Evolutionary conservation across 257 asterid genomes (phyloP).

Genomic region (Capsicum baccatum): DNA sequence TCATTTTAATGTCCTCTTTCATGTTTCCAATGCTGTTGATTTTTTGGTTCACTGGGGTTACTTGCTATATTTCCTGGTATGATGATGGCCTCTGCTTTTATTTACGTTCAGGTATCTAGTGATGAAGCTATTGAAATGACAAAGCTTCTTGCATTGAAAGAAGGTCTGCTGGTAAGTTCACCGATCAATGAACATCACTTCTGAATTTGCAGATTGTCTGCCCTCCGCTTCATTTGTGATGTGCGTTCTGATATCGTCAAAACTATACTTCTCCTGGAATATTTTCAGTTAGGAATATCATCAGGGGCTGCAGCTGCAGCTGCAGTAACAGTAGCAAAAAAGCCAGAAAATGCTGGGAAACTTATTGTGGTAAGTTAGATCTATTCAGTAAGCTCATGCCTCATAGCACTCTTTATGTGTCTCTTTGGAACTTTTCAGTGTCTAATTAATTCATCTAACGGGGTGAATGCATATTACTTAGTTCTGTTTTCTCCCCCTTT

Average conservation of each 20-base stretch:
- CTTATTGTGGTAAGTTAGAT: constrained; percentile 56
- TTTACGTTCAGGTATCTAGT: constrained; percentile 49
- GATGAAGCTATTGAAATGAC: constrained; percentile 61
- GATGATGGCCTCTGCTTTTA: background rate
- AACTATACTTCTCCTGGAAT: background rate
- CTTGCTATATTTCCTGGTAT: constrained; percentile 1
- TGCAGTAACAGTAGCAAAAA: constrained; percentile 53
- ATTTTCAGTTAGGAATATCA: constrained; percentile 58
- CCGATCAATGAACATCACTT: background rate
- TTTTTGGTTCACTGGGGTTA: background rate
- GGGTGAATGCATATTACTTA: background rate
- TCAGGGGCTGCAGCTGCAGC: constrained; percentile 72
- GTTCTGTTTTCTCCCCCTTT: background rate
- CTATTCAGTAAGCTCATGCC: background rate
- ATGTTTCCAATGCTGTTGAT: background rate
- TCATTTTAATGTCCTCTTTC: background rate
- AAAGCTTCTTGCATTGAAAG: constrained; percentile 58
- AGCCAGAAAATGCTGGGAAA: constrained; percentile 62
- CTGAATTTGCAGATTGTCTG: background rate
- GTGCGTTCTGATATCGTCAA: background rate
- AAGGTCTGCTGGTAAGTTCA: constrained; percentile 55
- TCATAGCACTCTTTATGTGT: background rate
- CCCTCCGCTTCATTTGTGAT: constrained; percentile 19
- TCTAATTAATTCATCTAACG: background rate
- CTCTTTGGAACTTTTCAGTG: background rate